These are phyloP conservation scores for Abrus precatorius DNA, from an alignment of 306 rosid genomes.

Conservation along the genomic window DNA sequence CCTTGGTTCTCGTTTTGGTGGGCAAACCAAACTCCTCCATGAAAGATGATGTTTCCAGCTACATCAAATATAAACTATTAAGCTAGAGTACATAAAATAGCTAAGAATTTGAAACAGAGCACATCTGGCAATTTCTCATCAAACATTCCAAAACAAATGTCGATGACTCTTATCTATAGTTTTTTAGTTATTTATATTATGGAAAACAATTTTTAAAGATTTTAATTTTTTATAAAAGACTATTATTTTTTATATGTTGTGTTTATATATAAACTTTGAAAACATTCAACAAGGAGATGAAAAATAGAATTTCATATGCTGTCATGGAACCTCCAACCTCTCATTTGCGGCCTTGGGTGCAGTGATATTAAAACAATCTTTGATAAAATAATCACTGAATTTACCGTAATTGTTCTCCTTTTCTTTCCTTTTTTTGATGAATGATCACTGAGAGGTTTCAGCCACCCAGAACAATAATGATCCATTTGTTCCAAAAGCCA, in stretches of 20 bases:
- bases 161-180: background rate
- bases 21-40: constrained; percentile 99
- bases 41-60: constrained; percentile 96
- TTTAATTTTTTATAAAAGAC: background rate
- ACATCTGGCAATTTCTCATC: background rate
- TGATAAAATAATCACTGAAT: background rate
- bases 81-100: constrained; percentile 11
- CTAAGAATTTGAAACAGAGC: constrained; percentile 15
- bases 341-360: constrained; percentile 23
- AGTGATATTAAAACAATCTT: constrained; percentile 18
- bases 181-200: background rate
- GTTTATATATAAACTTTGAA: background rate
- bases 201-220: background rate
- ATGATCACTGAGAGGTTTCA: constrained; percentile 58
- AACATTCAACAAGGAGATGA: background rate
- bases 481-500: constrained; percentile 86
- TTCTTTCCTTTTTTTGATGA: constrained; percentile 79
- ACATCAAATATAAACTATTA: constrained; percentile 45
- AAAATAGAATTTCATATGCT: background rate
- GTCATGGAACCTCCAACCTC: background rate
- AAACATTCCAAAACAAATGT: constrained; percentile 27
- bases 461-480: constrained; percentile 93
- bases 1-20: constrained; percentile 86
- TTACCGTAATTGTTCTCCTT: constrained; percentile 86
- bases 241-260: background rate